Evolutionary conservation across 2,329 filamentous ascomycete species (phyloP).

Genomic region (Fusarium sp.): DNA sequence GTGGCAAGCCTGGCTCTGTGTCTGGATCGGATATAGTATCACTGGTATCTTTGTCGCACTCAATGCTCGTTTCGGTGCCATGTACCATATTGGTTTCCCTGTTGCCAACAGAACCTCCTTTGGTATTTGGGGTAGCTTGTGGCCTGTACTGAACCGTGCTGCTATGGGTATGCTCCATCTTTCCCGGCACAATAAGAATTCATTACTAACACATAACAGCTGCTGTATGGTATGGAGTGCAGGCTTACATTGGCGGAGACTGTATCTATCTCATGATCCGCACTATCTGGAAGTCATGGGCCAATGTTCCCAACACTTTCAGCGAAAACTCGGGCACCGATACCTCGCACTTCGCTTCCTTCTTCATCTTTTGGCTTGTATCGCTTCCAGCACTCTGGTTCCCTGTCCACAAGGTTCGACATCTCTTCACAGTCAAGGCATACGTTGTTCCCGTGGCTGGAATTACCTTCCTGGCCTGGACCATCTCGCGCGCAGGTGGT

Average conservation of each 20-base stretch:
- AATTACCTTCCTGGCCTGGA: slow-evolving; percentile 88
- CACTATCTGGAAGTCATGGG: slow-evolving; percentile 80
- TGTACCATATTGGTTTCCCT: slow-evolving; percentile 90
- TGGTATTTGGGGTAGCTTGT: slow-evolving; percentile 88
- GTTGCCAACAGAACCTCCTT: slow-evolving; percentile 82
- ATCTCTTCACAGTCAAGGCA: slow-evolving; percentile 91
- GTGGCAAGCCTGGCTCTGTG: slow-evolving; percentile 93
- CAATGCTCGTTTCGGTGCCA: slow-evolving; percentile 85
- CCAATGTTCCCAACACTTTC: slow-evolving; percentile 74
- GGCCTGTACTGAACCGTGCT: slow-evolving; percentile 91
- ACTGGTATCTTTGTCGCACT: slow-evolving; percentile 78
- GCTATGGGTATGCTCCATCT: slow-evolving; percentile 67
- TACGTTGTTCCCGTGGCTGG: slow-evolving; percentile 86
- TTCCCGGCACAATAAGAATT: background rate
- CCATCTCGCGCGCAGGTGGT: slow-evolving; percentile 82
- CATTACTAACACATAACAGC: slow-evolving; percentile 54
- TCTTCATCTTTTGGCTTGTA: slow-evolving; percentile 86
- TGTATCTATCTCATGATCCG: slow-evolving; percentile 92
- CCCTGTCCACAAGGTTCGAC: slow-evolving; percentile 86
- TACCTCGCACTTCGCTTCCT: slow-evolving; percentile 80
- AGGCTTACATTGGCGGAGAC: slow-evolving; percentile 83
- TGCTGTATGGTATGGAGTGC: slow-evolving; percentile 89
- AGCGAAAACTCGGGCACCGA: slow-evolving; percentile 72
- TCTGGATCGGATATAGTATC: slow-evolving; percentile 87
- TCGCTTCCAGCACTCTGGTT: slow-evolving; percentile 90